phyloP scores from a whole-genome alignment of 305 asterid species.

The Rubia tinctorum region DNA sequence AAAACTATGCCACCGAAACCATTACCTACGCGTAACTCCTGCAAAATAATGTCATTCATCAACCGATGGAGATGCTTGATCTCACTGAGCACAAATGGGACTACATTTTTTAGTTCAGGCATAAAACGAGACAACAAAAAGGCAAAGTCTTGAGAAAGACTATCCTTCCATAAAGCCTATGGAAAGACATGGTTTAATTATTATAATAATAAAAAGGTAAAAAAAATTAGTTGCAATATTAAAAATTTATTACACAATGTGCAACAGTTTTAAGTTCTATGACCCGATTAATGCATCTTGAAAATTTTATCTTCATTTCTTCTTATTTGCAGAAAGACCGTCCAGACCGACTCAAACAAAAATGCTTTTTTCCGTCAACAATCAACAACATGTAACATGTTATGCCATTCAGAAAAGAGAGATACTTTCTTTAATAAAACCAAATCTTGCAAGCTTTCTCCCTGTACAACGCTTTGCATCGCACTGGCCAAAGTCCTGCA shows the following conservation, averaged over 20 bases:
- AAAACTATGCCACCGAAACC: conserved; percentile 88
- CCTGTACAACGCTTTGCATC: conserved; percentile 97
- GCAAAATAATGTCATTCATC: conserved; percentile 23
- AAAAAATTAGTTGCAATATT: too few species aligned
- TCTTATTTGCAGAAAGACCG: too few species aligned
- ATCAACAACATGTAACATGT: background rate
- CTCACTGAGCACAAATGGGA: background rate
- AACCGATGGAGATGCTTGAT: background rate
- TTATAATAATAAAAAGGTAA: too few species aligned
- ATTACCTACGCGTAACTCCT: conserved; percentile 78
- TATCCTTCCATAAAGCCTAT: too few species aligned
- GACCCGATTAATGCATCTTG: too few species aligned
- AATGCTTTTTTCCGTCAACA: background rate
- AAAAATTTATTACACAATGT: too few species aligned
- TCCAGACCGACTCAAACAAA: background rate
- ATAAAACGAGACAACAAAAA: background rate
- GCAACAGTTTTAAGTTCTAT: too few species aligned
- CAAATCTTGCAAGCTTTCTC: conserved; percentile 95
- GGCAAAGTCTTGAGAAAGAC: too few species aligned
- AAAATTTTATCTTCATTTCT: too few species aligned
- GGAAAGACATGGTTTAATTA: too few species aligned
- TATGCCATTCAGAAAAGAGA: conserved; percentile 15
- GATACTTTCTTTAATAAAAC: conserved; percentile 77
- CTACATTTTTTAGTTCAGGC: background rate
- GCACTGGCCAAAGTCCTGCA: conserved; percentile 93